Evolutionary conservation across 2,329 filamentous ascomycete genomes (phyloP).

Genomic region (Beauveria varroae): DNA sequence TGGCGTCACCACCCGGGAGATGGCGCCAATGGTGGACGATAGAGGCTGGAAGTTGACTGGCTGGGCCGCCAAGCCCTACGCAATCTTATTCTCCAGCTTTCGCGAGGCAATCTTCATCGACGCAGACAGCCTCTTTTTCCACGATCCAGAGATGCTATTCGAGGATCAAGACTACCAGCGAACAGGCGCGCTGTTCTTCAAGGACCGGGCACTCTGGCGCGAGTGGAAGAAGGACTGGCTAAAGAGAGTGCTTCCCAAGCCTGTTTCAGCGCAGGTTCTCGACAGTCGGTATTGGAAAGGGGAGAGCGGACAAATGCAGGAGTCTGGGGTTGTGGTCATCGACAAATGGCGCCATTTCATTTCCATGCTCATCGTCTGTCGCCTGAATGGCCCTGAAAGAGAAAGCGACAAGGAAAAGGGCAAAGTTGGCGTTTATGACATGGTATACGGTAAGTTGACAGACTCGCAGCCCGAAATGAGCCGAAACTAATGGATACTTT

Average conservation of each 20-base stretch:
- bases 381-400: conserved; percentile 6
- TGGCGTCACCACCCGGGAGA: not conserved
- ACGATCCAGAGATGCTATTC: not conserved
- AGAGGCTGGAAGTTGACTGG: not conserved
- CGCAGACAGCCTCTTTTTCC: conserved; percentile 4
- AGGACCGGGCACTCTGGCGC: not conserved
- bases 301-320: conserved; percentile 2
- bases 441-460: conserved; percentile 4
- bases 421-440: not conserved
- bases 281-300: conserved; percentile 1
- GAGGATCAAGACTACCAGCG: not conserved
- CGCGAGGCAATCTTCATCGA: conserved; percentile 5
- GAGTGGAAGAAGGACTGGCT: conserved; percentile 7
- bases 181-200: conserved; percentile 3
- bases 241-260: not conserved
- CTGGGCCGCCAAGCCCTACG: not conserved
- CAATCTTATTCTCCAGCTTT: conserved; percentile 1
- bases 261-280: not conserved
- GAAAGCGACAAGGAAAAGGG: not conserved
- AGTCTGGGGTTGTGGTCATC: conserved; percentile 1
- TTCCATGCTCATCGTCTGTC: conserved; percentile 2
- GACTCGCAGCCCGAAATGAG: too few relatives aligned
- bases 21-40: conserved; percentile 4
- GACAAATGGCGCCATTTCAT: conserved; percentile 7
- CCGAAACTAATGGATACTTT: not conserved